Evolutionary conservation across 352 stramenopile species (phyloP), one percentile per base, ranked within the genome.

Genomic region (Pythium guiyangense): DNA sequence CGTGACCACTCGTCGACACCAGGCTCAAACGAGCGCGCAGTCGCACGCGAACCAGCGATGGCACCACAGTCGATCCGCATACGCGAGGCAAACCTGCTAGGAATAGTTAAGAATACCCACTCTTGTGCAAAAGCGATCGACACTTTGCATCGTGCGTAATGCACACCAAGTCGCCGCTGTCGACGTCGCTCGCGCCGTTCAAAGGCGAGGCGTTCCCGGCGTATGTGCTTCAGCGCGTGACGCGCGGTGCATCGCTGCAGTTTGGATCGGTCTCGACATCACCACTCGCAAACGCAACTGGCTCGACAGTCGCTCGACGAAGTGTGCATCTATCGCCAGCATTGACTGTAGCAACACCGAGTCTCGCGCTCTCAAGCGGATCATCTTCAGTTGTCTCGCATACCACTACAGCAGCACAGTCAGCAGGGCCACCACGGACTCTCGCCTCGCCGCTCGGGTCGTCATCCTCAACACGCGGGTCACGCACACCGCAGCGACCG

Each of bases 121-220:
- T 12, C 31, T 2, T n/a, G n/a, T n/a, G n/a, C 31, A 37, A 6
- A n/a, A n/a, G n/a, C n/a, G n/a, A n/a, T n/a, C n/a, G n/a, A n/a
- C n/a, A n/a, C n/a, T n/a, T n/a, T n/a, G n/a, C n/a, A n/a, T n/a
- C 31, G 4, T 12, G 31, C 31, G 31, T 11, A 9, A 37, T 37
- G 31, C 31, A 37, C 31, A 9, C 46, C 26, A 51, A 35, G 26
- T 18, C 25, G 5, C 22, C 46, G 17, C 34, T 10, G 22, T 20
- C 17, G 3, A 6, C 34, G 2, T 10, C 40, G 3, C 6, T 46
- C 4, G 57, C 57, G 14, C 74, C 76, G 12, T 89, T 89, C 67
- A 90, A 90, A 48, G 75, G 79, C 52, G 79, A 90, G 15, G 72
- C 52, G 6, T 86, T 88, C 49, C 79, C 77, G 14, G 60, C 73